Base-by-base conservation (phyloP, 306 rosid genomes). In the Mimosa bimucronata region DNA sequence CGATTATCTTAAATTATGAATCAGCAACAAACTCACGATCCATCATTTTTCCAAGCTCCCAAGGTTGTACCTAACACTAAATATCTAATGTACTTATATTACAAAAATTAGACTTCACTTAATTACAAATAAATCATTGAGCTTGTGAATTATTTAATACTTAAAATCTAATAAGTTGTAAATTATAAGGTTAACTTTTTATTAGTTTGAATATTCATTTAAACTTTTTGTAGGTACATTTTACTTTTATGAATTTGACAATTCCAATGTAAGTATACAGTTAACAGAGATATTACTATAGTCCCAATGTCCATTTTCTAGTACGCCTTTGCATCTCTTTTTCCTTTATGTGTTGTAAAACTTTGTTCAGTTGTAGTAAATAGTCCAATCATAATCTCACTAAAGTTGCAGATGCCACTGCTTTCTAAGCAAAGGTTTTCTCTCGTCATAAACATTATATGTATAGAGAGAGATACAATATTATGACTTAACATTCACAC, bases 391-490 rank as follows among this genome's bases (percentile, higher is more conserved):
- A 72, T 19, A 52, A 25, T 52, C 58, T 40, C 15, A 50, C 69
- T 26, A 61, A 61, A 45, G 62, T n/a, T 38, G 69, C 46, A 64
- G 62, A 55, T 55, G 61, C 28, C 34, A 11, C 3, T 29, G 5
- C 74, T 61, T 67, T 66, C 50, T 26, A 10, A 57, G 31, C 3
- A 42, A 41, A 75, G 84, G 73, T 66, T 52, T 70, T 23, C 78
- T 76, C 72, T 80, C 71, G 26, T 25, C 40, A 29, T 29, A 75
- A 79, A 23, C 76, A 52, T 62, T 29, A 25, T 15, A 16, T 55
- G 70, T 46, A 34, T 34, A 53, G 19, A 75, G 53, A 83, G 74
- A 74, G 73, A 65, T 66, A 34, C 55, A 31, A 34, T 26, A 73
- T 61, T 55, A 25, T 60, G 18, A 25, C 30, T 60, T 45, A 50